These are phyloP conservation scores for Hypoxylon sp. DNA, from an alignment of 2,329 filamentous ascomycete genomes.

Conservation along the genomic window DNA sequence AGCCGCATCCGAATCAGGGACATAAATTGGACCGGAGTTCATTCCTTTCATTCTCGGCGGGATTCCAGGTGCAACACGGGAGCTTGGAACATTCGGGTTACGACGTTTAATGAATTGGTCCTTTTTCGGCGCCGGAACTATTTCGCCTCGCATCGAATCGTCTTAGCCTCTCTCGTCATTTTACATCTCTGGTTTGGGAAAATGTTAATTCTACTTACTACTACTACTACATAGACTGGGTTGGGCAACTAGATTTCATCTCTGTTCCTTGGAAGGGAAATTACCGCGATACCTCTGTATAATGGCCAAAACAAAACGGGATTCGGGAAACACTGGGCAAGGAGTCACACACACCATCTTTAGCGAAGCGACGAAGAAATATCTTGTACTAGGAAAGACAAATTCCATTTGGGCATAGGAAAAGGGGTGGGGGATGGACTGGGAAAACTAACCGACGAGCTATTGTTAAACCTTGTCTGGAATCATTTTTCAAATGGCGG, in stretches of 20 bases:
- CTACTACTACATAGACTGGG: conserved; percentile 44
- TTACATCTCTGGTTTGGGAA: conserved; percentile 39
- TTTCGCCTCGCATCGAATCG: conserved; percentile 25
- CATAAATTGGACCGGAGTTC: conserved; percentile 21
- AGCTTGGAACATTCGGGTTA: conserved; percentile 41
- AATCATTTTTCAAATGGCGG: conserved; percentile 28
- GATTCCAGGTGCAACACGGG: conserved; percentile 35
- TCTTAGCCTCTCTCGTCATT: conserved; percentile 25
- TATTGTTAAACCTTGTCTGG: conserved; percentile 25
- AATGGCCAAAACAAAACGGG: conserved; percentile 36
- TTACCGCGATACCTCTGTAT: conserved; percentile 48
- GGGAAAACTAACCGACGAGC: conserved; percentile 24
- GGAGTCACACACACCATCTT: conserved; percentile 23
- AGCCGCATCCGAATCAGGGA: conserved; percentile 17
- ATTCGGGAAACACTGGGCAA: conserved; percentile 33
- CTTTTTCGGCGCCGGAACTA: conserved; percentile 40
- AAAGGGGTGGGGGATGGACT: conserved; percentile 11
- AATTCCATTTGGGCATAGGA: conserved; percentile 32
- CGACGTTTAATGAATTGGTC: conserved; percentile 46
- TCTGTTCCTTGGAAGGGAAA: conserved; percentile 32
- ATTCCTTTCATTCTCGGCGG: conserved; percentile 36
- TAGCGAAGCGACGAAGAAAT: conserved; percentile 20
- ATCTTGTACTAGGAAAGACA: conserved; percentile 31
- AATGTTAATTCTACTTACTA: conserved; percentile 36
- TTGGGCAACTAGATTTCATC: conserved; percentile 48